These are phyloP conservation scores for Penicillium pancosmium DNA, from an alignment of 495 filamentous ascomycete species.

Conservation along the genomic window DNA sequence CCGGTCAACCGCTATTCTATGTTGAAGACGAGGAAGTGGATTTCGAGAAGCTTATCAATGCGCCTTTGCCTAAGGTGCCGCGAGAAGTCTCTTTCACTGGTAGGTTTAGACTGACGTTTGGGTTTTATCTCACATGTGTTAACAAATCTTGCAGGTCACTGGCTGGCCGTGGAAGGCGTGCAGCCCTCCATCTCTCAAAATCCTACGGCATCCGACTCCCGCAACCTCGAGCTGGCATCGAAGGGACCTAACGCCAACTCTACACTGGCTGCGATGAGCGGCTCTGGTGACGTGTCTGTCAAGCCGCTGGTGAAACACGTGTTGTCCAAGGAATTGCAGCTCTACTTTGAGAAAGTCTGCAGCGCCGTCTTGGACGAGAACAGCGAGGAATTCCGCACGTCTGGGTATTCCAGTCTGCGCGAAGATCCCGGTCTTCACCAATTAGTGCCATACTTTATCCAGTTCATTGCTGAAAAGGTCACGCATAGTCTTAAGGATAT, in stretches of 20 bases:
- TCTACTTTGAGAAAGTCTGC: constrained; percentile 97
- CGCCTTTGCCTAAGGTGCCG: constrained; percentile 89
- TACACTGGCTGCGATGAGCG: constrained; percentile 77
- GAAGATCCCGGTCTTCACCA: constrained; percentile 93
- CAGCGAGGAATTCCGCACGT: constrained; percentile 81
- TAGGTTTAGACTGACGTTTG: constrained; percentile 36
- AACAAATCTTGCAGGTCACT: constrained; percentile 69
- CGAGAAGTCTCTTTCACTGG: constrained; percentile 90
- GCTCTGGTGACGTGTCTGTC: constrained; percentile 77
- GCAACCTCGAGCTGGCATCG: constrained; percentile 79
- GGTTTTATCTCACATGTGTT: not conserved
- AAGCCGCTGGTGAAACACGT: constrained; percentile 93
- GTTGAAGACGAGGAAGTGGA: constrained; percentile 98
- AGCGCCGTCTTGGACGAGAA: constrained; percentile 80
- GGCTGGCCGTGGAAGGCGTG: constrained; percentile 94
- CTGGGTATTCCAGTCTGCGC: constrained; percentile 77
- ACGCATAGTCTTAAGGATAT: constrained; percentile 86
- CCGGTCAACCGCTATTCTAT: constrained; percentile 95
- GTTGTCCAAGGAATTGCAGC: constrained; percentile 88
- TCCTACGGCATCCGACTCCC: constrained; percentile 78
- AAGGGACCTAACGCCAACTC: constrained; percentile 87
- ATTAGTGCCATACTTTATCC: constrained; percentile 91
- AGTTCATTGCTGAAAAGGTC: constrained; percentile 92
- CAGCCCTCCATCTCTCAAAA: constrained; percentile 96
- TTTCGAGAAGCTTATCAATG: constrained; percentile 98